Conservation (phyloP, 768 basidiomycete species). For the Pisolithus albus region DNA sequence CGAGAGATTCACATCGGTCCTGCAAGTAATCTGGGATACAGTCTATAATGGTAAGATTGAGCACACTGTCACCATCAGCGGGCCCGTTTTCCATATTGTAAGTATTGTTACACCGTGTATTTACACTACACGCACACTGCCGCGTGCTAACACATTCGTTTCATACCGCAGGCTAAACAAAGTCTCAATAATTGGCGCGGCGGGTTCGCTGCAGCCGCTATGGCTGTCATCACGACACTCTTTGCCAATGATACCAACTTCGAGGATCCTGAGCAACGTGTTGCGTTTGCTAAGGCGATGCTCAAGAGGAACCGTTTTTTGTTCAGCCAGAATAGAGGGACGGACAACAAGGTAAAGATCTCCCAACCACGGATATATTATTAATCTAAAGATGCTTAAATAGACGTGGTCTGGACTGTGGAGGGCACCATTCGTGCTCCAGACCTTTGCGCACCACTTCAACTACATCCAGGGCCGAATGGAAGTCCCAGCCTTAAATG, state of each 20-base stretch:
- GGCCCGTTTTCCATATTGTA: not conserved
- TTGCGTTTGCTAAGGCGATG: slow-evolving; percentile 2
- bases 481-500: too few relatives aligned
- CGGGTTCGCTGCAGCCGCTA: not conserved
- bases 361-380: too few relatives aligned
- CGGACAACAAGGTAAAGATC: slow-evolving; percentile 1
- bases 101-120: too few relatives aligned
- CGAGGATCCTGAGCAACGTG: not conserved
- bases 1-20: not conserved
- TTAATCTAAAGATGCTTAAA: too few relatives aligned
- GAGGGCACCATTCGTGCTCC: too few relatives aligned
- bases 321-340: slow-evolving; percentile 6
- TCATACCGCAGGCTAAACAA: not conserved
- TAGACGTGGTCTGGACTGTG: too few relatives aligned
- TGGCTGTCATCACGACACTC: not conserved
- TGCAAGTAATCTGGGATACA: slow-evolving; percentile 7
- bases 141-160: too few relatives aligned
- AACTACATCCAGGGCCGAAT: too few relatives aligned
- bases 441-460: too few relatives aligned
- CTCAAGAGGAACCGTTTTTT: slow-evolving; percentile 2
- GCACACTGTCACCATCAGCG: slow-evolving; percentile 1
- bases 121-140: not conserved
- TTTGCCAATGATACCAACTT: slow-evolving; percentile 2
- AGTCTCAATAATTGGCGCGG: slow-evolving; percentile 3
- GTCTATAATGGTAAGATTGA: slow-evolving; percentile 3